phyloP scores from a whole-genome alignment of 2,329 filamentous ascomycete genomes.

The Teratosphaeria zuluensis region DNA sequence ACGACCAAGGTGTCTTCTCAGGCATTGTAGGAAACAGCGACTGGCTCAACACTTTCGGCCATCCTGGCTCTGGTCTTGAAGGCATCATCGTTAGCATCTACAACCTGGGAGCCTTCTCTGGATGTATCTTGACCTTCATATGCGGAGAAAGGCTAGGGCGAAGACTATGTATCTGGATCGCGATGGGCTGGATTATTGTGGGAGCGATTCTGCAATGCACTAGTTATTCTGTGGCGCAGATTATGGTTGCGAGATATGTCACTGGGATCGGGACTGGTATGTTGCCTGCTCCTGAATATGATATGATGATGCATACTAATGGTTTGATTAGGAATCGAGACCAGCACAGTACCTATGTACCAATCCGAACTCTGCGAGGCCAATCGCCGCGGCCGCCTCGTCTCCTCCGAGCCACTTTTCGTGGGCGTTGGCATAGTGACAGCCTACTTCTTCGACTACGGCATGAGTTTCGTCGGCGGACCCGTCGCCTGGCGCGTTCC shows the following conservation, averaged over 20 bases:
- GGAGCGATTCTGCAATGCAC: conserved; percentile 39
- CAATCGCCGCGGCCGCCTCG: conserved; percentile 23
- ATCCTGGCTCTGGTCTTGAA: conserved; percentile 29
- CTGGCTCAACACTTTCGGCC: conserved; percentile 26
- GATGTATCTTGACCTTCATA: conserved; percentile 29
- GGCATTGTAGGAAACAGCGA: conserved; percentile 34
- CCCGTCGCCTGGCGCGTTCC: conserved; percentile 38
- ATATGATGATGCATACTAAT: neutral
- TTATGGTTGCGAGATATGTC: conserved; percentile 39
- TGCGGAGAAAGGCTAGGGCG: conserved; percentile 29
- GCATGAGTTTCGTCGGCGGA: conserved; percentile 32
- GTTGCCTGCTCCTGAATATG: neutral
- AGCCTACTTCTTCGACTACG: conserved; percentile 27
- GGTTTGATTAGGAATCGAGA: conserved; percentile 20
- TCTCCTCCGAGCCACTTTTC: conserved; percentile 26
- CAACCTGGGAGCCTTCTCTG: conserved; percentile 28
- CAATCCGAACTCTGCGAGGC: conserved; percentile 26
- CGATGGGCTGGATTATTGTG: conserved; percentile 33
- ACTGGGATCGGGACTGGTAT: conserved; percentile 41
- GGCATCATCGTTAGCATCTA: conserved; percentile 36
- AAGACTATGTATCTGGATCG: conserved; percentile 32
- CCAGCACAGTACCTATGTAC: conserved; percentile 37
- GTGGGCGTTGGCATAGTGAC: conserved; percentile 27
- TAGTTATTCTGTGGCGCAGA: conserved; percentile 34
- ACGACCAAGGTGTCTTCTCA: conserved; percentile 20